Evolutionary conservation across 345 rosid species (phyloP).

Genomic region (Gossypium herbaceum): DNA sequence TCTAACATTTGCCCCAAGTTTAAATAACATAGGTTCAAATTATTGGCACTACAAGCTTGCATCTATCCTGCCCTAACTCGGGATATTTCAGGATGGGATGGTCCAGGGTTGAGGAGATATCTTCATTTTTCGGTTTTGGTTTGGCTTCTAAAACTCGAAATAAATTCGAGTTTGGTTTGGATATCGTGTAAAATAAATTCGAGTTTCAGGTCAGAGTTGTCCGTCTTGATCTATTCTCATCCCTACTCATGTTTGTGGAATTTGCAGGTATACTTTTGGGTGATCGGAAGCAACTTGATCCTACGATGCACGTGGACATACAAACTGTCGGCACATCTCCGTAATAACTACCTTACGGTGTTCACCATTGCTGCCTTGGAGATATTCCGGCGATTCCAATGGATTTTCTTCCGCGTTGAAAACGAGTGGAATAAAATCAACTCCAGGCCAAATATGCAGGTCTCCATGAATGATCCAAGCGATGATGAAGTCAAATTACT

Average conservation of each 20-base stretch:
- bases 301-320: conserved; percentile 96
- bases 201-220: neutral
- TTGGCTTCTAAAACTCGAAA: no score
- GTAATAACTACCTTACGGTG: conserved; percentile 78
- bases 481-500: conserved; percentile 62
- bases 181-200: no score
- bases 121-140: no score
- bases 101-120: neutral
- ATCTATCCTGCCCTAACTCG: no score
- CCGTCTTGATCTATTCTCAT: neutral
- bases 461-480: conserved; percentile 30
- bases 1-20: no score
- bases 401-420: conserved; percentile 93
- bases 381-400: conserved; percentile 82
- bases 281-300: conserved; percentile 83
- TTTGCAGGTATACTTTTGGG: conserved; percentile 75
- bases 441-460: conserved; percentile 47
- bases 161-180: no score
- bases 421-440: conserved; percentile 85
- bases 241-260: conserved; percentile 3
- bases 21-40: no score
- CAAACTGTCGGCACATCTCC: conserved; percentile 94
- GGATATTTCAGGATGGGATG: neutral
- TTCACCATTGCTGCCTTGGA: conserved; percentile 77
- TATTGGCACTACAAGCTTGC: no score